phyloP scores from a whole-genome alignment of 2,329 filamentous ascomycete genomes.

The Apiospora rasikravindrae region DNA sequence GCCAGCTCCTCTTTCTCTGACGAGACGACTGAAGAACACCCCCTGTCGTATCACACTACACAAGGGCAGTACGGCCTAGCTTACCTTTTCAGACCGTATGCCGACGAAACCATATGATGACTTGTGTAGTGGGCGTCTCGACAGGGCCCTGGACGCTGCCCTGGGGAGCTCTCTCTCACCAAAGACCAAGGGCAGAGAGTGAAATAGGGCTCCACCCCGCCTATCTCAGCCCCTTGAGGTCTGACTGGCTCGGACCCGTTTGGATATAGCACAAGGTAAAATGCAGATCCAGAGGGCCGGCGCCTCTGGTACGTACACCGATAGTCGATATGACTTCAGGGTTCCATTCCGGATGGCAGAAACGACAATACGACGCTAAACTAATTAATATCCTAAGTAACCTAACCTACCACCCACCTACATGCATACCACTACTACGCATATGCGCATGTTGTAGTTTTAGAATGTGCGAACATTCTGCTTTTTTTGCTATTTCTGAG shows the following conservation, averaged over 20 bases:
- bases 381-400: neutral
- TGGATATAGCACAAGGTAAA: constrained; percentile 12
- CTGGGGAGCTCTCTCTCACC: neutral
- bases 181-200: neutral
- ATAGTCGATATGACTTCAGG: constrained; percentile 14
- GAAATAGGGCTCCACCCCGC: constrained; percentile 2
- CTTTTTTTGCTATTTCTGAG: constrained; percentile 1
- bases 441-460: neutral
- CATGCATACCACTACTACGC: constrained; percentile 10
- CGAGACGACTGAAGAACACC: neutral
- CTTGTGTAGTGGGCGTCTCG: neutral
- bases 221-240: constrained; percentile 14
- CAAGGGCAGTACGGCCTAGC: constrained; percentile 12
- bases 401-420: constrained; percentile 5
- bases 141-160: neutral
- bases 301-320: constrained; percentile 15
- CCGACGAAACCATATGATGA: constrained; percentile 15
- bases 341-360: constrained; percentile 15
- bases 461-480: neutral
- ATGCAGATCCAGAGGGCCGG: constrained; percentile 16
- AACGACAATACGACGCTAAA: neutral
- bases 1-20: neutral
- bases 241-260: constrained; percentile 12
- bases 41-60: constrained; percentile 15
- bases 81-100: neutral